A percentile compares a stretch with the other conserved stretches of the same genome.
These are phyloP conservation scores for Terana coerulea DNA, from an alignment of 768 basidiomycete species.

Conservation along the genomic window DNA sequence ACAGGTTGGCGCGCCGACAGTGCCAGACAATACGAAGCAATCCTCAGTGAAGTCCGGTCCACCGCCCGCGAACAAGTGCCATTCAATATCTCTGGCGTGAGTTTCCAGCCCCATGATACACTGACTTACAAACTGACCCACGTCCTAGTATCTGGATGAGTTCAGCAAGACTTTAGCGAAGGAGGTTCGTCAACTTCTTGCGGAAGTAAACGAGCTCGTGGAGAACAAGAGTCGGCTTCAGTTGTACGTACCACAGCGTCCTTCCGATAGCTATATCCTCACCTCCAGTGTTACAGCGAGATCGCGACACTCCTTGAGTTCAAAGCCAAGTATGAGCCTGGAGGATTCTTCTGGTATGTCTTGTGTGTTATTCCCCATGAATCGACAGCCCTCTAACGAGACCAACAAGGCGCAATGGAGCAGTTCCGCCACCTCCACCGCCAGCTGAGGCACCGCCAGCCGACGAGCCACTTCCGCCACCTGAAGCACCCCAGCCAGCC, in stretches of 20 bases:
- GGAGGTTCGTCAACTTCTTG: conserved; percentile 80
- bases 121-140: conserved; percentile 3
- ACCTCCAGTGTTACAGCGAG: conserved; percentile 45
- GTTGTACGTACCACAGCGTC: conserved; percentile 51
- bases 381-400: conserved; percentile 26
- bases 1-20: conserved; percentile 39
- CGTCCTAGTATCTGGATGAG: conserved; percentile 74
- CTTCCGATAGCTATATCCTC: background rate
- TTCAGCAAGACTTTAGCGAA: conserved; percentile 81
- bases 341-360: conserved; percentile 77
- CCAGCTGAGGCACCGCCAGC: conserved; percentile 43
- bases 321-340: conserved; percentile 77
- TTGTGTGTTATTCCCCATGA: conserved; percentile 2
- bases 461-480: conserved; percentile 38
- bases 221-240: conserved; percentile 76
- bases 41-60: conserved; percentile 60
- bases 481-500: conserved; percentile 37
- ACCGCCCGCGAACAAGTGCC: conserved; percentile 76
- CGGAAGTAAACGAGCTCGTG: conserved; percentile 79
- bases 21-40: conserved; percentile 60
- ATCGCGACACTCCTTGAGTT: conserved; percentile 58
- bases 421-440: conserved; percentile 11
- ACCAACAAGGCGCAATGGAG: background rate
- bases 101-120: conserved; percentile 21
- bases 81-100: conserved; percentile 80